These are phyloP conservation scores for Sordariomycetes sp. DNA, from an alignment of 2,329 filamentous ascomycete genomes.

Conservation along the genomic window DNA sequence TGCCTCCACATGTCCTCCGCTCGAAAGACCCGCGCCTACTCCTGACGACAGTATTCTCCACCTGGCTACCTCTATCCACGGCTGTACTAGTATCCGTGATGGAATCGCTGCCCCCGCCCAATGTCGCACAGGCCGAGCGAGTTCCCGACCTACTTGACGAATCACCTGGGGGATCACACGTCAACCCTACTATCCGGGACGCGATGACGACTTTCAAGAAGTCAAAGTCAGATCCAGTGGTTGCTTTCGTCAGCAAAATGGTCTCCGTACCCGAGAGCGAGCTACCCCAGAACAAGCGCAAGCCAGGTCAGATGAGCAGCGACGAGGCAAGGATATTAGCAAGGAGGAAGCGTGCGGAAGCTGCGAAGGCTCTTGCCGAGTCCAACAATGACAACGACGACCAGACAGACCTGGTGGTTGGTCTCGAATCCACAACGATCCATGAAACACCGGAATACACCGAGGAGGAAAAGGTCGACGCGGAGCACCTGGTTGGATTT, in stretches of 20 bases:
- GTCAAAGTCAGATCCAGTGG: constrained; percentile 60
- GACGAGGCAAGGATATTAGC: constrained; percentile 87
- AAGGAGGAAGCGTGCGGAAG: constrained; percentile 79
- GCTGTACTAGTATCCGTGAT: constrained; percentile 88
- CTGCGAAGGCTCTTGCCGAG: constrained; percentile 65
- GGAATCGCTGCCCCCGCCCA: constrained; percentile 82
- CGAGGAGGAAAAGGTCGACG: constrained; percentile 50
- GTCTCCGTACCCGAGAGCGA: constrained; percentile 90
- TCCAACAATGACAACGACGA: constrained; percentile 32
- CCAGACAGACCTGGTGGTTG: neutral
- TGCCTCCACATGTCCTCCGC: constrained; percentile 74
- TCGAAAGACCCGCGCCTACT: constrained; percentile 77
- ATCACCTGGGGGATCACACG: constrained; percentile 64
- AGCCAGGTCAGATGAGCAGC: constrained; percentile 61
- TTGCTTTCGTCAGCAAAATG: constrained; percentile 98
- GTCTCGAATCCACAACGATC: constrained; percentile 6
- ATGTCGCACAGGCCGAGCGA: constrained; percentile 65
- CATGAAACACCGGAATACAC: constrained; percentile 41
- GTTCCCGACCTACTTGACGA: constrained; percentile 69
- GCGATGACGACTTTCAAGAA: constrained; percentile 76
- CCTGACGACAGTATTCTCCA: constrained; percentile 74
- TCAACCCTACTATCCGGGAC: constrained; percentile 59
- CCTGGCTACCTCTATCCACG: constrained; percentile 88
- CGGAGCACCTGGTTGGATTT: constrained; percentile 88
- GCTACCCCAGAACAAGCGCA: constrained; percentile 73